Evolutionary conservation across 768 basidiomycete species (phyloP).

Genomic region (Pleurotus ostreatus): DNA sequence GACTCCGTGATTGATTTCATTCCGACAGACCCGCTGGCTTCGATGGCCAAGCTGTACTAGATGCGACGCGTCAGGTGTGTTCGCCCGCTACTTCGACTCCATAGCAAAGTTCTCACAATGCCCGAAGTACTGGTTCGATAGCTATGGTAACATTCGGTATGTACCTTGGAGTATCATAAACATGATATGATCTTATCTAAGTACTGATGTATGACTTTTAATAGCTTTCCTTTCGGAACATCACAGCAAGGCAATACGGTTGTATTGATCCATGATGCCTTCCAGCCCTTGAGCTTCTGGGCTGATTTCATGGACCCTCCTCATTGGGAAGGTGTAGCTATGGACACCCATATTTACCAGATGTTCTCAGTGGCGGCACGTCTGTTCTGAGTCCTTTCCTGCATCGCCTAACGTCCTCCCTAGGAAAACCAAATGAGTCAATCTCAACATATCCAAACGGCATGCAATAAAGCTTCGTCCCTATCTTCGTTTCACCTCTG

Average conservation of each 20-base stretch:
- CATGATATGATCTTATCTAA: background rate
- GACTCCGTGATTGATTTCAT: background rate
- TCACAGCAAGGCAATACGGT: constrained; percentile 56
- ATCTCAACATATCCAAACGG: constrained; percentile 54
- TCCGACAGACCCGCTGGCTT: constrained; percentile 70
- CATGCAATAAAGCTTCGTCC: constrained; percentile 43
- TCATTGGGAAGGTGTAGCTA: constrained; percentile 58
- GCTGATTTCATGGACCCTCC: constrained; percentile 53
- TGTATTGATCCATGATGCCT: constrained; percentile 74
- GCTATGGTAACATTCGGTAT: constrained; percentile 71
- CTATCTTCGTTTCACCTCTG: constrained; percentile 62
- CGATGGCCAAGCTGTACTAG: constrained; percentile 45
- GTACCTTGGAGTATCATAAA: constrained; percentile 1
- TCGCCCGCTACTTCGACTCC: background rate
- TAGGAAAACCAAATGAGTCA: constrained; percentile 45
- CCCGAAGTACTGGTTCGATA: constrained; percentile 67
- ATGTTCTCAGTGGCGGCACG: constrained; percentile 61
- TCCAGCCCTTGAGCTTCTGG: constrained; percentile 74
- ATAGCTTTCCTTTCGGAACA: constrained; percentile 31
- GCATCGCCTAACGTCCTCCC: background rate
- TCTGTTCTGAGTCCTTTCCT: constrained; percentile 4
- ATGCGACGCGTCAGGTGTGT: constrained; percentile 39
- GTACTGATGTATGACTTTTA: constrained; percentile 12
- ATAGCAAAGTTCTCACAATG: constrained; percentile 3
- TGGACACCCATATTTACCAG: constrained; percentile 81